A percentile compares a stretch with the other conserved stretches of the same genome.
These are phyloP conservation scores for Paxillus rubicundulus DNA, from an alignment of 768 basidiomycete genomes.

Conservation along the genomic window DNA sequence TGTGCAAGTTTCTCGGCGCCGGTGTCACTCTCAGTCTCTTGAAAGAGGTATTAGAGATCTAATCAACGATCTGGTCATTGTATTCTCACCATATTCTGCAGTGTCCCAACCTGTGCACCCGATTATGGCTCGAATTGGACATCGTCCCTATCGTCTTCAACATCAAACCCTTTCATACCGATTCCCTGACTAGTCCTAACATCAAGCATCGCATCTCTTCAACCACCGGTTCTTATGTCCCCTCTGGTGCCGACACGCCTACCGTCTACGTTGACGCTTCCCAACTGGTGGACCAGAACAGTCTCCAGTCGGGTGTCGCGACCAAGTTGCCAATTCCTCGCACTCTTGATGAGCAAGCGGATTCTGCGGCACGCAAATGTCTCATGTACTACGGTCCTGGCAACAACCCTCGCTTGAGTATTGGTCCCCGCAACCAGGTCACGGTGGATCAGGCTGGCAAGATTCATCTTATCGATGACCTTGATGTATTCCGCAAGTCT, in stretches of 20 bases:
- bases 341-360: conserved; percentile 81
- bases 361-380: conserved; percentile 82
- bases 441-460: conserved; percentile 84
- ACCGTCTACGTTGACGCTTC: conserved; percentile 61
- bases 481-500: conserved; percentile 72
- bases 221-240: conserved; percentile 73
- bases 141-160: conserved; percentile 85
- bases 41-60: conserved; percentile 50
- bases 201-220: conserved; percentile 82
- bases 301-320: conserved; percentile 43
- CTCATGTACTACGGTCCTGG: conserved; percentile 79
- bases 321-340: conserved; percentile 70
- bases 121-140: conserved; percentile 79
- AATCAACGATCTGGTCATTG: conserved; percentile 6
- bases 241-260: conserved; percentile 75
- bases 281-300: conserved; percentile 43
- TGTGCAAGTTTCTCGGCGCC: conserved; percentile 85
- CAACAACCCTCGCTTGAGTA: conserved; percentile 80
- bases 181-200: conserved; percentile 74
- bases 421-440: conserved; percentile 84
- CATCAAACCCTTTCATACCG: conserved; percentile 80
- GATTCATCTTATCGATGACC: conserved; percentile 81
- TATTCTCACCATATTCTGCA: conserved; percentile 32
- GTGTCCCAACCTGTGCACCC: conserved; percentile 81
- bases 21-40: conserved; percentile 73